Base-by-base conservation (phyloP, 2,329 filamentous ascomycete genomes). In the Stemphylium beticola region DNA sequence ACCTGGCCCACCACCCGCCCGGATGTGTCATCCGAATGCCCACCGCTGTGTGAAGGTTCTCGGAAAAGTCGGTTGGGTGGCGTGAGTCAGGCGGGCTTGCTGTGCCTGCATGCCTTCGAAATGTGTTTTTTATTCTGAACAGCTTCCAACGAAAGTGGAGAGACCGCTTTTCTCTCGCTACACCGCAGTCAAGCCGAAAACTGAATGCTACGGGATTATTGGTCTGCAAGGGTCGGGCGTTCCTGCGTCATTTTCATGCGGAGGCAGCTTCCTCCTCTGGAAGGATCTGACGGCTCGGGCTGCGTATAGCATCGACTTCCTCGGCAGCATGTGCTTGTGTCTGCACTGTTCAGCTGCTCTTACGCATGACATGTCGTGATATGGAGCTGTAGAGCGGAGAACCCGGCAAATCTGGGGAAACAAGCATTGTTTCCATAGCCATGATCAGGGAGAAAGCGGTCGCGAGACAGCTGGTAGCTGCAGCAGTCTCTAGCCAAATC, bases 231-330 rank as follows among this genome's bases (percentile, higher is more conserved):
- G 34, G 11, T 43, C 43, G 29, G 49, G 20, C 32, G 51, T 49
- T 43, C 34, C 46, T 61, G 52, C 42, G 38, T 60, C 56, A 52
- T 58, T 38, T 38, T 31, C 17, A 32, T 41, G 44, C 49, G 49
- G 50, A 36, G 38, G 26, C 42, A 34, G 31, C 20, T 48, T 54
- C 49, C 47, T 51, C 22, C 26, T 41, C 14, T 40, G 49, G 50
- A 46, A 50, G 49, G 46, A 46, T 43, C 54, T 57, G 45, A 55
- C 56, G 58, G 57, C 53, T 67, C 56, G 61, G 62, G 40, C 10
- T 39, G 40, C 17, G 15, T 29, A 24, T 20, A 5, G 31, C 37
- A 22, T 44, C 34, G 53, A 48, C 20, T 48, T 49, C 53, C 53
- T 56, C 53, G 53, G 53, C 49, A 53, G 29, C 53, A 55, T 55